Conservation (phyloP, 345 rosid genomes). For the Salix dunnii region DNA sequence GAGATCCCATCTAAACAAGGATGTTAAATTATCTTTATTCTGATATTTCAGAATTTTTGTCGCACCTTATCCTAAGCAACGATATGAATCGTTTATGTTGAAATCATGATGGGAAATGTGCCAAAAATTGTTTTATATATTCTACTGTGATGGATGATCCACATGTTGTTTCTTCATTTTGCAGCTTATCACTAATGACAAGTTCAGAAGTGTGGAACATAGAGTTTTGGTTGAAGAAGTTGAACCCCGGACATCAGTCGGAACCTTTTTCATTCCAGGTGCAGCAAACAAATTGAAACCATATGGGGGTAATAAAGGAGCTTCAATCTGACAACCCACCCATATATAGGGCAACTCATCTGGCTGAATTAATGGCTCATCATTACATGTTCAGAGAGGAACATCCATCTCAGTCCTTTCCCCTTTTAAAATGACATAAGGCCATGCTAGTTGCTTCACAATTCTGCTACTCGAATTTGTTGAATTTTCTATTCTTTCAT, state of each 20-base stretch:
- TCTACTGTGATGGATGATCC: too few species aligned
- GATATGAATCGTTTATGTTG: too few species aligned
- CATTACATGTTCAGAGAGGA: constrained; percentile 37
- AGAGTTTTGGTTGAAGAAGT: constrained; percentile 25
- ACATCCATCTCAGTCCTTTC: constrained; percentile 31
- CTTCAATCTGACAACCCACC: constrained; percentile 35
- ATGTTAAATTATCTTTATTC: too few species aligned
- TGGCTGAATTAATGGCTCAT: constrained; percentile 33
- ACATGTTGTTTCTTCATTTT: not conserved
- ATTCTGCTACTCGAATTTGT: too few species aligned
- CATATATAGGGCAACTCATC: constrained; percentile 31
- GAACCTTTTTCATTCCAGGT: constrained; percentile 40
- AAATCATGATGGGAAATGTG: too few species aligned
- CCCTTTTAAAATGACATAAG: constrained; percentile 28
- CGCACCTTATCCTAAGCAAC: too few species aligned
- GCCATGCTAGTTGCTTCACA: too few species aligned
- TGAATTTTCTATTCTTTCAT: too few species aligned
- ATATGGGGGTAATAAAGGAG: constrained; percentile 37
- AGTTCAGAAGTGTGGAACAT: constrained; percentile 39
- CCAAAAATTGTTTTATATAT: not conserved
- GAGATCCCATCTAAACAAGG: too few species aligned
- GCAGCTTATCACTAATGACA: constrained; percentile 33
- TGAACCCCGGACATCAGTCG: constrained; percentile 28
- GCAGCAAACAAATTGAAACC: constrained; percentile 23
- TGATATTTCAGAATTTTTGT: too few species aligned